Evolutionary conservation across 768 basidiomycete genomes (phyloP), one percentile per base, ranked within the genome.

Genomic region (Tulasnella sp.): DNA sequence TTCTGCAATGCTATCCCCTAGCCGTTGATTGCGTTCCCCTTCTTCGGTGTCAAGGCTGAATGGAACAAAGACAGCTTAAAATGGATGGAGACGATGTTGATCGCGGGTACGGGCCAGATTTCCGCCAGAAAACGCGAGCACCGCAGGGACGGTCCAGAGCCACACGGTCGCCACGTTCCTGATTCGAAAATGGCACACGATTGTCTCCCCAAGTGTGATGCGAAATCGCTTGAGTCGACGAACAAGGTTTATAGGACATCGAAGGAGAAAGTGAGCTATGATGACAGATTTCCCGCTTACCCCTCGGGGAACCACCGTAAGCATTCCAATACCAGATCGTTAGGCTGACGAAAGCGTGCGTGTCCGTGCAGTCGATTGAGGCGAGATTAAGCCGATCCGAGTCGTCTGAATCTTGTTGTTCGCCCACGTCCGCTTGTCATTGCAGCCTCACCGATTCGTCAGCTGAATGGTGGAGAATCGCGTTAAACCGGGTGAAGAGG

Each of bases 311-410:
- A 31, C 5, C 18, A 3, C 64, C 5, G 34, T 69, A 28, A 69
- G 64, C 64, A 37, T 69, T 69, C 64, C 64, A 34, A 69, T 69
- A 69, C 31, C 64, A 37, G 64, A 69, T 69, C 64, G 64, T 37
- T 11, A 69, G 34, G 20, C 31, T 69, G 64, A 37, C 34, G 64
- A 37, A 69, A 11, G 31, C 37, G 64, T 37, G 64, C 28, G 16
- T 37, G 64, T 37, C 64, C 64, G 8, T 37, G 64, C 64, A 69
- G 2, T 69, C 64, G 64, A 69, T 69, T 69, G 64, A 69, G 54
- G 64, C 64, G 64, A 69, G 64, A 69, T 69, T 69, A 69, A 69
- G 64, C 64, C 64, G 64, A 69, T 69, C 64, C 64, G 64, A 69
- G 64, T 28, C 64, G 31, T 28, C 34, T 69, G 64, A 69, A 69